phyloP scores from a whole-genome alignment of 352 stramenopile genomes.

The Paralagenidium karlingii region DNA sequence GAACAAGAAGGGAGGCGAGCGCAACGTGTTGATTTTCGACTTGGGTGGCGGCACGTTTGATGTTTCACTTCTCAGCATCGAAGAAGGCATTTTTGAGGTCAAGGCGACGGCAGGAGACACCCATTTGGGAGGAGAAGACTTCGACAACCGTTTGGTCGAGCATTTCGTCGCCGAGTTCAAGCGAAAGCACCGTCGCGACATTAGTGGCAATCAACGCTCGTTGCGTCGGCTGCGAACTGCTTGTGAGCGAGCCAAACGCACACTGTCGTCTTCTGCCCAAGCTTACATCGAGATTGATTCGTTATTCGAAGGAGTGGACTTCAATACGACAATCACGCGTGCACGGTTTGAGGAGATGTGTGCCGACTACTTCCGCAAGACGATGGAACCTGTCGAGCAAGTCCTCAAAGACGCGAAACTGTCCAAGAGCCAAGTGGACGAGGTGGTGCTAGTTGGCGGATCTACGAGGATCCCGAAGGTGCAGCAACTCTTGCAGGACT shows the following conservation, averaged over 20 bases:
- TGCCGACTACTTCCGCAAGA: conserved; percentile 87
- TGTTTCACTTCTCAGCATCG: conserved; percentile 88
- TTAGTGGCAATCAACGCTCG: conserved; percentile 79
- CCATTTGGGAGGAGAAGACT: conserved; percentile 89
- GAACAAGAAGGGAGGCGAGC: conserved; percentile 90
- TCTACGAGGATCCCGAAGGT: conserved; percentile 64
- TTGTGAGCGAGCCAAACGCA: conserved; percentile 92
- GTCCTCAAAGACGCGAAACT: conserved; percentile 83
- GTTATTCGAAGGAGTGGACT: conserved; percentile 88
- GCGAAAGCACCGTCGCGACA: conserved; percentile 80
- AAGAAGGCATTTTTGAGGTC: conserved; percentile 95
- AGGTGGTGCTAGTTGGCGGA: conserved; percentile 74
- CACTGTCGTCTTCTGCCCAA: conserved; percentile 86
- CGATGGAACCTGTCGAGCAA: conserved; percentile 79
- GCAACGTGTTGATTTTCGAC: conserved; percentile 96
- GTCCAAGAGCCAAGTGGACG: conserved; percentile 67
- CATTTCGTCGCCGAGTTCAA: conserved; percentile 92
- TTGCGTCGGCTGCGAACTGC: conserved; percentile 85
- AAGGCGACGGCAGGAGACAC: conserved; percentile 92
- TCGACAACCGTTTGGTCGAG: conserved; percentile 92
- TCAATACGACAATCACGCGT: conserved; percentile 88
- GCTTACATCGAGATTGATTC: conserved; percentile 93
- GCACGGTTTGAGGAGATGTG: conserved; percentile 86
- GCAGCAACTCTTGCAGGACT: conserved; percentile 38
- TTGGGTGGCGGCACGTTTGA: conserved; percentile 93